Percentiles rank a stretch among this genome's conserved stretches.
Conservation (phyloP, 1,139 yeast species). For the Nematodospora anomalae region DNA sequence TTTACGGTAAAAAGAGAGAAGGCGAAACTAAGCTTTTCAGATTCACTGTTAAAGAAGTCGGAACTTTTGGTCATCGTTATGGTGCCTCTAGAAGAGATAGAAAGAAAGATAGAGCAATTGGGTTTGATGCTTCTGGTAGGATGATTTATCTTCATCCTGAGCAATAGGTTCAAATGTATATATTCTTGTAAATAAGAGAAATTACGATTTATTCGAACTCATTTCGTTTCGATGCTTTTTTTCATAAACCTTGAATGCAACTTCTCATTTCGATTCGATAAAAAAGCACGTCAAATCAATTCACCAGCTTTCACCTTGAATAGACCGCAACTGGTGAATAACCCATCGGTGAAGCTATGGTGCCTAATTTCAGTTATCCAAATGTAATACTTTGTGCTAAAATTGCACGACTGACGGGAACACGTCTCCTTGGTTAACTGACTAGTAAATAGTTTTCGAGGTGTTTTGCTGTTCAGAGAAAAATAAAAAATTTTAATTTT, state of each 20-base stretch:
- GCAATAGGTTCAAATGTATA: slow-evolving; percentile 8
- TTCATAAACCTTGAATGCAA: too few relatives aligned
- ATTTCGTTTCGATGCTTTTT: too few relatives aligned
- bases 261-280: too few relatives aligned
- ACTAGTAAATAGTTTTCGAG: too few relatives aligned
- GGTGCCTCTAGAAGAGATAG: slow-evolving; percentile 90
- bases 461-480: neutral
- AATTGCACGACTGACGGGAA: neutral
- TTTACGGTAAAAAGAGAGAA: slow-evolving; percentile 50
- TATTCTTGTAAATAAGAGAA: slow-evolving; percentile 4
- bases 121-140: slow-evolving; percentile 71
- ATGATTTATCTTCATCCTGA: slow-evolving; percentile 37
- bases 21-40: slow-evolving; percentile 68
- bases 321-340: too few relatives aligned
- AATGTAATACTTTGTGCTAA: too few relatives aligned
- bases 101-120: slow-evolving; percentile 79
- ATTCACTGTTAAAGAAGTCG: slow-evolving; percentile 75
- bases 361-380: too few relatives aligned
- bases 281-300: too few relatives aligned
- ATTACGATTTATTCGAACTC: neutral
- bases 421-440: slow-evolving; percentile 1
- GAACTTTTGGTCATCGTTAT: slow-evolving; percentile 85
- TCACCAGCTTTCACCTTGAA: too few relatives aligned
- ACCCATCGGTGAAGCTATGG: too few relatives aligned
- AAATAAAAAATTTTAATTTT: neutral